Evolutionary conservation across 2,329 filamentous ascomycete species (phyloP).

Genomic region (Aureobasidium sp.): DNA sequence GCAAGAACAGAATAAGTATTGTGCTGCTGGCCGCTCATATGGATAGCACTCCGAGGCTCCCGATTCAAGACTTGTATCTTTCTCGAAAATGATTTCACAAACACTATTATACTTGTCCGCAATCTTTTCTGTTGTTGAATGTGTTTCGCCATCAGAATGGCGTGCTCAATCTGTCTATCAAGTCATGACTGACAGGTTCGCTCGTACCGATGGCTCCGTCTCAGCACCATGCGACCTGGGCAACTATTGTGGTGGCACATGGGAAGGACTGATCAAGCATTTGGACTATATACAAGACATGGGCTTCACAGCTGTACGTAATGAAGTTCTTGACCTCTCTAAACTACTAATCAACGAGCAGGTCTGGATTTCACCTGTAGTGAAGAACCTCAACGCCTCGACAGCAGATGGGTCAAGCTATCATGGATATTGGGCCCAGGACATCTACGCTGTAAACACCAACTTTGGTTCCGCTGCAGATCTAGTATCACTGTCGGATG

Average conservation of each 20-base stretch:
- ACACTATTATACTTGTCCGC: neutral
- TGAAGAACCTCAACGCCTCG: slow-evolving; percentile 32
- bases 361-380: slow-evolving; percentile 49
- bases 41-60: neutral
- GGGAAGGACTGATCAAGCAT: slow-evolving; percentile 48
- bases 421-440: slow-evolving; percentile 49
- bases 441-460: slow-evolving; percentile 36
- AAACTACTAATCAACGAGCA: slow-evolving; percentile 5
- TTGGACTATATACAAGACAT: slow-evolving; percentile 57
- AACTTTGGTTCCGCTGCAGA: slow-evolving; percentile 32
- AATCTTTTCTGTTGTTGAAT: neutral
- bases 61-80: neutral
- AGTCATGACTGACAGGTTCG: slow-evolving; percentile 36
- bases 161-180: slow-evolving; percentile 35
- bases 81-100: neutral
- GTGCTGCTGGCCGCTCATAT: neutral
- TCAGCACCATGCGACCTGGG: slow-evolving; percentile 26
- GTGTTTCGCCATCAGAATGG: slow-evolving; percentile 28
- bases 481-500: slow-evolving; percentile 27
- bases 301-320: slow-evolving; percentile 49
- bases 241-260: slow-evolving; percentile 55
- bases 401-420: slow-evolving; percentile 36
- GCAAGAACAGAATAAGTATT: neutral
- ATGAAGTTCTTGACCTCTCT: rapidly evolving
- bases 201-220: slow-evolving; percentile 32